Evolutionary conservation across 2,329 filamentous ascomycete species (phyloP), one percentile per base, ranked within the genome.

Genomic region (Alternaria sp.): DNA sequence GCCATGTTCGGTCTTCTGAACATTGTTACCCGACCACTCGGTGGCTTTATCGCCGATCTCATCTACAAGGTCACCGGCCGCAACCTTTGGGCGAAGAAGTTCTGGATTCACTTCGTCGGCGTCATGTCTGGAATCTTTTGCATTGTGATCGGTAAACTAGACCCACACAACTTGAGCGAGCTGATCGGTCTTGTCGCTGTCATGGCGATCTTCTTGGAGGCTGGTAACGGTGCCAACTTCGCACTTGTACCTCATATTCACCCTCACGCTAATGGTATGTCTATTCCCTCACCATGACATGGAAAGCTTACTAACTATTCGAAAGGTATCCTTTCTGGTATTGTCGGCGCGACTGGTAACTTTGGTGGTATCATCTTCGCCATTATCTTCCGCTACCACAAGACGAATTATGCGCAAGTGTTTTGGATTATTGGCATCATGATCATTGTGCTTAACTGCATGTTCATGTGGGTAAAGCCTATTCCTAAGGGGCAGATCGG

Each of bases 341-440:
- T 92, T 36, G 90, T 92, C 0, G 94, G 94, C 10, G 93, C 91
- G 0, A 84, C 86, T 9, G 93, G 94, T 1, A 97, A 97, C 72
- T 78, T 97, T 10, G 94, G 94, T 4, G 94, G 94, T 12, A 88
- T 97, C 53, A 78, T 96, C 50, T 97, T 95, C 72, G 90, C 92
- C 20, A 87, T 96, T 74, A 87, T 93, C 73, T 97, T 94, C 83
- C 84, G 92, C 51, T 95, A 94, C 79, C 83, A 86, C 50, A 88
- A 87, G 5, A 86, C 81, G 2, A 80, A 90, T 72, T 96, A 93
- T 73, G 87, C 84, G 11, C 88, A 84, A 75, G 87, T 87, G 0
- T 87, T 96, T 64, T 95, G 92, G 92, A 90, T 96, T 60, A 93
- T 94, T 72, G 93, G 93, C 3, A 82, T 89, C 40, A 89, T 97